phyloP scores from a whole-genome alignment of 1,284 basidiomycete genomes.

The Moniliophthora roreri region DNA sequence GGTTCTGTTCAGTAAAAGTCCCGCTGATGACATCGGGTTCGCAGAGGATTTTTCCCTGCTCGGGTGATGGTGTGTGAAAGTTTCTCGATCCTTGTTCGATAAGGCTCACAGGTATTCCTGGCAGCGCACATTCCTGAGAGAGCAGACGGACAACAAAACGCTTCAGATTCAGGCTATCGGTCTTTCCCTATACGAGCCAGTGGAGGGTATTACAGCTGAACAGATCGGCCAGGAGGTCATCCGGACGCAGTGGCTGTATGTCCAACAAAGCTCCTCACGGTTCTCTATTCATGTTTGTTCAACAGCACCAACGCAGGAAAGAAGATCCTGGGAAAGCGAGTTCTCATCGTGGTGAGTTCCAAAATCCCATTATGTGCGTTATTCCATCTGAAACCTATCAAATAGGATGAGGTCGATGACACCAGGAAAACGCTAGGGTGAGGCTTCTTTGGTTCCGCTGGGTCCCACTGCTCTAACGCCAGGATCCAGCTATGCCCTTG shows the following conservation, averaged over 20 bases:
- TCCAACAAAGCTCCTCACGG: conserved; percentile 14
- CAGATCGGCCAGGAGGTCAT: conserved; percentile 84
- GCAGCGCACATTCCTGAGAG: conserved; percentile 85
- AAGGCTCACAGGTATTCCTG: not conserved
- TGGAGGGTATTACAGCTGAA: conserved; percentile 75
- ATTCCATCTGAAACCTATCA: not conserved
- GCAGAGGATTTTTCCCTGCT: conserved; percentile 91
- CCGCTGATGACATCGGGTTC: conserved; percentile 13
- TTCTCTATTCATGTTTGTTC: conserved; percentile 30
- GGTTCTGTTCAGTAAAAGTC: conserved; percentile 1
- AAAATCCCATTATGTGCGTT: not conserved
- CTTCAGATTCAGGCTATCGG: conserved; percentile 93
- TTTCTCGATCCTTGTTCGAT: conserved; percentile 3
- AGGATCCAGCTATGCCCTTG: conserved; percentile 73
- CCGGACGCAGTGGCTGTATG: conserved; percentile 91
- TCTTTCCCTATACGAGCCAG: conserved; percentile 86
- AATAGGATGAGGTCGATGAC: conserved; percentile 91
- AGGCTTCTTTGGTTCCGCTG: conserved; percentile 23
- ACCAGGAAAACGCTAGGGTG: conserved; percentile 87
- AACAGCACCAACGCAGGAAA: conserved; percentile 66
- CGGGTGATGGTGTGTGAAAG: conserved; percentile 71
- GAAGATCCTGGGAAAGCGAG: conserved; percentile 75
- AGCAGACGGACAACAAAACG: conserved; percentile 68
- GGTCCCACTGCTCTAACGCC: not conserved
- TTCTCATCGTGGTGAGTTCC: conserved; percentile 77